Evolutionary conservation across 2,329 filamentous ascomycete genomes (phyloP), one percentile per base, ranked within the genome.

Genomic region (Rachicladosporium sp.): DNA sequence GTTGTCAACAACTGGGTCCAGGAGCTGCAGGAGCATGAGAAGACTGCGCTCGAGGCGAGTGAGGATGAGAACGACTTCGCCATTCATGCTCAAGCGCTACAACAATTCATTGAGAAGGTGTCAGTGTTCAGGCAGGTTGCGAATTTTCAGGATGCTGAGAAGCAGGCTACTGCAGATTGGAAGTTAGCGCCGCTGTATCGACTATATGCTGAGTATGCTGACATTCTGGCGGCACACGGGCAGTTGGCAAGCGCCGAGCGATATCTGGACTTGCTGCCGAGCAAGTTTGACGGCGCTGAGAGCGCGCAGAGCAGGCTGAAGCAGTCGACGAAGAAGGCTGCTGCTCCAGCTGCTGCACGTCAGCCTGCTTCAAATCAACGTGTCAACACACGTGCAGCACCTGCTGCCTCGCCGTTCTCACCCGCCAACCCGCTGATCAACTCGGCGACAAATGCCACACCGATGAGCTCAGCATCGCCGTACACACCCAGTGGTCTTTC

Each of bases 101-200:
- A 96, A 61, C 80, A 83, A 49, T 89, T 98, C 56, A 93, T 98
- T 46, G 91, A 98, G 66, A 98, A 98, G 70, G 91, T 98, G 35
- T 93, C 88, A 0, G 76, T 98, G 39, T 98, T 98, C 78, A 81
- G 91, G 40, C 76, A 91, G 50, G 88, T 95, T 33, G 88, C 87
- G 46, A 87, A 89, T 55, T 98, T 95, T 67, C 68, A 82, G 52
- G 91, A 98, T 57, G 63, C 66, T 6, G 87, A 95, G 55, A 75
- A 76, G 47, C 65, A 66, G 35, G 74, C 84, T 50, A 70, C 75
- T 7, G 78, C 79, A 1, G 84, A 80, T 51, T 98, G 89, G 89
- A 95, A 93, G 65, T 76, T 98, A 43, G 74, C 78, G 29, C 71
- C 80, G 2, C 68, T 98, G 38, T 98, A 98, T 61, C 80, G 87